Evolutionary conservation across 257 asterid genomes (phyloP).

Genomic region (Knoxia roxburghii): DNA sequence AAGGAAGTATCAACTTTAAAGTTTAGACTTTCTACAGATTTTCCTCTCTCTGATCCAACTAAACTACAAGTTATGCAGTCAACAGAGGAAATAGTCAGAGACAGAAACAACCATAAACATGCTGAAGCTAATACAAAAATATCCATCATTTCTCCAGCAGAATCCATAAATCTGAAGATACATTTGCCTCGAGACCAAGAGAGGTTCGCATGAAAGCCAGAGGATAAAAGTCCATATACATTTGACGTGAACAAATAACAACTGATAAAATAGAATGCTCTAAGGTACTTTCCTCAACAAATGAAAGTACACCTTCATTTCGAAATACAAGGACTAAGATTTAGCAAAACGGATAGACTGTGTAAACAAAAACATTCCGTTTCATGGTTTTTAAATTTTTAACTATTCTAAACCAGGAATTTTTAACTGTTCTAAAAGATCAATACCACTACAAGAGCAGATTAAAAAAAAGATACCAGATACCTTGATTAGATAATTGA

Average conservation of each 20-base stretch:
- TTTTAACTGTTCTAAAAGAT: too few relatives aligned
- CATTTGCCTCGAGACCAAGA: background rate
- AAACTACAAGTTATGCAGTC: background rate
- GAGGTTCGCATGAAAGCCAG: background rate
- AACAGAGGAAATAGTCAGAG: background rate
- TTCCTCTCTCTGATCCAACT: background rate
- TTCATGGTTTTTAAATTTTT: background rate
- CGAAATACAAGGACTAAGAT: too few relatives aligned
- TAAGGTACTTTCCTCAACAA: too few relatives aligned
- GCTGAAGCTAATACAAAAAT: background rate
- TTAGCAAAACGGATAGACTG: too few relatives aligned
- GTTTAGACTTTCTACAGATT: background rate
- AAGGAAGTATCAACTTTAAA: constrained; percentile 3
- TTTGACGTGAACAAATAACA: background rate
- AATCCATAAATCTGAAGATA: background rate
- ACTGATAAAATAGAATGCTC: too few relatives aligned
- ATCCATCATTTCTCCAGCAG: background rate
- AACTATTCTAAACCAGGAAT: background rate
- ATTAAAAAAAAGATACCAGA: constrained; percentile 7
- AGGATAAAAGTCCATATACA: background rate
- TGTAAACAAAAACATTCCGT: background rate
- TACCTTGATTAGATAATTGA: background rate
- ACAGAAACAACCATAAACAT: background rate
- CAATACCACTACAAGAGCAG: background rate
- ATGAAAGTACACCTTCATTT: too few relatives aligned